Percentiles rank a stretch among this genome's conserved stretches.
Conservation (phyloP, 257 asterid genomes). For the Jasminum sambac region DNA sequence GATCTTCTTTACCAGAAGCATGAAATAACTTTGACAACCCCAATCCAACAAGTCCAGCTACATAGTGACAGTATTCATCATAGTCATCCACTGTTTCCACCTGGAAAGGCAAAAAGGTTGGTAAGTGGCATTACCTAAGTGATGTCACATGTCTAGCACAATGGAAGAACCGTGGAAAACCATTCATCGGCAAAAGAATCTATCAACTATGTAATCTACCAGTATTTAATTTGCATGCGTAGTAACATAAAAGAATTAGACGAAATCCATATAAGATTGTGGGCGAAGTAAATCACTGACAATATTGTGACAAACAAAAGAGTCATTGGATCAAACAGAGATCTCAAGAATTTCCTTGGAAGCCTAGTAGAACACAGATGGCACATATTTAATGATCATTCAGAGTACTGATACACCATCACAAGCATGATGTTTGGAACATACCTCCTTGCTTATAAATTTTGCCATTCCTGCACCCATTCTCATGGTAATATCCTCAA, state of each 20-base stretch:
- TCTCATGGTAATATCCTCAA: conserved; percentile 96
- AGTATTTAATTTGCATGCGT: not conserved
- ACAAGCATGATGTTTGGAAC: conserved; percentile 16
- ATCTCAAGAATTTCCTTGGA: conserved; percentile 13
- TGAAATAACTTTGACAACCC: conserved; percentile 93
- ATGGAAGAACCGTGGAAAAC: conserved; percentile 2
- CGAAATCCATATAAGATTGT: not conserved
- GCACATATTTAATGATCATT: conserved; percentile 9
- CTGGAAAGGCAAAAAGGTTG: conserved; percentile 44
- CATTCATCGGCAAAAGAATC: not conserved
- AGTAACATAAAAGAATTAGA: not conserved
- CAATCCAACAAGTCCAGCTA: conserved; percentile 94
- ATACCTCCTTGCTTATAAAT: conserved; percentile 95
- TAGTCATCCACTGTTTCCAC: conserved; percentile 87
- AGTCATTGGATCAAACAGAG: conserved; percentile 1
- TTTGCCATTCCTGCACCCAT: conserved; percentile 99
- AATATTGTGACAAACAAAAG: conserved; percentile 22
- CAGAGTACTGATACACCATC: conserved; percentile 15
- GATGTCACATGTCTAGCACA: not conserved
- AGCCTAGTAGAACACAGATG: conserved; percentile 14
- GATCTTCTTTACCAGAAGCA: conserved; percentile 84
- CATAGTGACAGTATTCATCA: conserved; percentile 97
- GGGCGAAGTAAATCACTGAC: not conserved
- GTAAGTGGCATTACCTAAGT: conserved; percentile 1
- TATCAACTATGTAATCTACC: conserved; percentile 1